Evolutionary conservation across 2,329 filamentous ascomycete genomes (phyloP).

Genomic region (Phoma sp.): DNA sequence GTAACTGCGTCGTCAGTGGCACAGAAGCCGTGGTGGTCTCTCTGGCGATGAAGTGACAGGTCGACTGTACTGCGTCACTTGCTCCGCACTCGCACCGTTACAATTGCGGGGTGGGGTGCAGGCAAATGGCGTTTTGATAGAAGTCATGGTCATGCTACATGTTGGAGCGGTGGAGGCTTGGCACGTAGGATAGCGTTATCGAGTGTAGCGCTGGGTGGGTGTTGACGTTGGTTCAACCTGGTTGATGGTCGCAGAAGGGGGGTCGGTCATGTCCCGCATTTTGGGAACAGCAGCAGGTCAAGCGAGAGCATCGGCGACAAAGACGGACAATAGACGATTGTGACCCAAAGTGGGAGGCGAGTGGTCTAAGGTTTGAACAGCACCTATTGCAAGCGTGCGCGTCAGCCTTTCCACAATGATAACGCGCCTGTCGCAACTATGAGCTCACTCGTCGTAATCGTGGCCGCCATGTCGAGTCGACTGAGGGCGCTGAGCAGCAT

Average conservation of each 20-base stretch:
- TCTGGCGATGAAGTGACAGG: slow-evolving; percentile 45
- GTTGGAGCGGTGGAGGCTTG: neutral
- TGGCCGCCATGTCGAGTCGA: slow-evolving; percentile 8
- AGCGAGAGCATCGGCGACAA: slow-evolving; percentile 13
- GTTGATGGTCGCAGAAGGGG: neutral
- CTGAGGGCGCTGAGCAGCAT: slow-evolving; percentile 19
- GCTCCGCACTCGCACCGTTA: slow-evolving; percentile 17
- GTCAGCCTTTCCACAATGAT: slow-evolving; percentile 15
- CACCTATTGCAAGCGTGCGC: slow-evolving; percentile 13
- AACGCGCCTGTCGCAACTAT: slow-evolving; percentile 16
- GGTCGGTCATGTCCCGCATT: slow-evolving; percentile 10
- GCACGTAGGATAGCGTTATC: slow-evolving; percentile 4
- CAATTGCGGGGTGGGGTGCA: slow-evolving; percentile 12
- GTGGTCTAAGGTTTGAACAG: slow-evolving; percentile 7
- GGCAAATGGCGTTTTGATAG: slow-evolving; percentile 12
- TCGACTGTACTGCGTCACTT: slow-evolving; percentile 16
- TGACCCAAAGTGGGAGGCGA: slow-evolving; percentile 8
- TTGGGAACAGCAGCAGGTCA: slow-evolving; percentile 16
- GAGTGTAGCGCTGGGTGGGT: slow-evolving; percentile 4
- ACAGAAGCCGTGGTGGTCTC: slow-evolving; percentile 43
- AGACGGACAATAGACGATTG: slow-evolving; percentile 12
- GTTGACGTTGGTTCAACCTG: slow-evolving; percentile 2
- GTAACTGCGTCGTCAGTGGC: slow-evolving; percentile 25
- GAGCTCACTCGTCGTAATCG: slow-evolving; percentile 26
- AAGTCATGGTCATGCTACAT: neutral